A percentile compares a stretch with the other conserved stretches of the same genome.
Evolutionary conservation across 192 early-diverging fungal genomes (phyloP).

Genomic region (Podila epicladia): DNA sequence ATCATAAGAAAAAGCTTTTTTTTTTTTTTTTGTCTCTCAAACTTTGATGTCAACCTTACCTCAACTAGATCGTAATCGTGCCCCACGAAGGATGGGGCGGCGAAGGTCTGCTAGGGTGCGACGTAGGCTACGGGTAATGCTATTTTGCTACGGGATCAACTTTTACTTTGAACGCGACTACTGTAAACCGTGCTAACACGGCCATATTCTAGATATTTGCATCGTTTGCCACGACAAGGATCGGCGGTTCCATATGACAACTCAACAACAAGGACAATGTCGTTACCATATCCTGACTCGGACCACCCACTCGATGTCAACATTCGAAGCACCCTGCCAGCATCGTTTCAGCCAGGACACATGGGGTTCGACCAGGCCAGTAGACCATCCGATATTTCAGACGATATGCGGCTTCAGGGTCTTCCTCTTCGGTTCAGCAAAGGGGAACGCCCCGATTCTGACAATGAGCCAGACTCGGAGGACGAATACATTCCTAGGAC

Average conservation of each 20-base stretch:
- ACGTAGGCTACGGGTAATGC: slow-evolving; percentile 74
- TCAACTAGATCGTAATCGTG: slow-evolving; percentile 67
- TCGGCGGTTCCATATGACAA: neutral
- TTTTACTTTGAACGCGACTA: neutral
- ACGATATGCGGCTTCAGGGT: neutral
- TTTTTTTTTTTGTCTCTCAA: neutral
- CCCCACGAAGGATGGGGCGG: slow-evolving; percentile 78
- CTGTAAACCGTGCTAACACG: neutral
- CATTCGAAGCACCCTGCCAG: neutral
- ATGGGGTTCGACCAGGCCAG: neutral
- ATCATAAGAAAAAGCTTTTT: neutral
- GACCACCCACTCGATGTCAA: neutral
- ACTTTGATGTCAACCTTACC: neutral
- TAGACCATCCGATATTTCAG: neutral
- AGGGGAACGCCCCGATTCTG: neutral
- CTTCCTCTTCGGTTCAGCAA: neutral
- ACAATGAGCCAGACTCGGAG: neutral
- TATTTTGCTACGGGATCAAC: neutral
- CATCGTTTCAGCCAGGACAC: neutral
- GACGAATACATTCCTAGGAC: neutral
- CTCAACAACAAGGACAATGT: neutral
- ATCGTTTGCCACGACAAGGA: slow-evolving; percentile 12
- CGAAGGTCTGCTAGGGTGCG: slow-evolving; percentile 73
- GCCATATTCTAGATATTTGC: slow-evolving; percentile 14
- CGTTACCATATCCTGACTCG: neutral